phyloP scores from a whole-genome alignment of 2,329 filamentous ascomycete species.

The Diaporthe amygdali region DNA sequence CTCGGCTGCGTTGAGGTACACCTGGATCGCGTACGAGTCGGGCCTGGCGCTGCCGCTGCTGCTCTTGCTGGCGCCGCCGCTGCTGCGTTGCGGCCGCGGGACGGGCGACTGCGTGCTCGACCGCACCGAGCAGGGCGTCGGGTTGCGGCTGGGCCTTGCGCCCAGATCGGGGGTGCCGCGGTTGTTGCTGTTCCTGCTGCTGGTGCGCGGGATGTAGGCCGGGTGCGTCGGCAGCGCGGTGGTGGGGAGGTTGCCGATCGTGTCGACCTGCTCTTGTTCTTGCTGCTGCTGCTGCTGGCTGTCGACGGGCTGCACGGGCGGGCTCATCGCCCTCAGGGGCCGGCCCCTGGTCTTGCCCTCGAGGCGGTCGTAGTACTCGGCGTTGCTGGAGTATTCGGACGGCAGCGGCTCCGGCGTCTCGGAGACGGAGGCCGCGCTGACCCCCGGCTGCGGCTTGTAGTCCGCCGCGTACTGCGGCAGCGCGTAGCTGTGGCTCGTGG shows the following conservation, averaged over 20 bases:
- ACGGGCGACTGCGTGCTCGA: constrained; percentile 23
- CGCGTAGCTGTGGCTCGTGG: constrained; percentile 22
- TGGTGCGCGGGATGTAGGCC: constrained; percentile 50
- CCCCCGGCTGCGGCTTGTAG: constrained; percentile 32
- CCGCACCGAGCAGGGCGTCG: not conserved
- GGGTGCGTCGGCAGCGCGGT: constrained; percentile 51
- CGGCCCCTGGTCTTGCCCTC: constrained; percentile 32
- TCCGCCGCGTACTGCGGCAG: constrained; percentile 36
- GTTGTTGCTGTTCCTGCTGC: not conserved
- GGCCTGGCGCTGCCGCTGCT: constrained; percentile 28
- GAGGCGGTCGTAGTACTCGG: constrained; percentile 46
- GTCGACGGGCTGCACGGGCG: constrained; percentile 10
- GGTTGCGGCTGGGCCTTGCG: constrained; percentile 18
- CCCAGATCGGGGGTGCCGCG: not conserved
- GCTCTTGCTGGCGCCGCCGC: too few species aligned
- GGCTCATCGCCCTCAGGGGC: constrained; percentile 12
- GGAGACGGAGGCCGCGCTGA: not conserved
- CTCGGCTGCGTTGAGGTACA: constrained; percentile 39
- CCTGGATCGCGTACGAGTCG: constrained; percentile 40
- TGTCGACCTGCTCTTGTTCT: not conserved
- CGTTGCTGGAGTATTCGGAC: constrained; percentile 35
- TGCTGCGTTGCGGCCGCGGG: constrained; percentile 18
- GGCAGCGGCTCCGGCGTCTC: constrained; percentile 1
- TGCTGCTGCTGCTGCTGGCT: not conserved
- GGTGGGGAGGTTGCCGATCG: not conserved